phyloP scores from a whole-genome alignment of 2,329 filamentous ascomycete genomes.

The Remersonia thermophila region DNA sequence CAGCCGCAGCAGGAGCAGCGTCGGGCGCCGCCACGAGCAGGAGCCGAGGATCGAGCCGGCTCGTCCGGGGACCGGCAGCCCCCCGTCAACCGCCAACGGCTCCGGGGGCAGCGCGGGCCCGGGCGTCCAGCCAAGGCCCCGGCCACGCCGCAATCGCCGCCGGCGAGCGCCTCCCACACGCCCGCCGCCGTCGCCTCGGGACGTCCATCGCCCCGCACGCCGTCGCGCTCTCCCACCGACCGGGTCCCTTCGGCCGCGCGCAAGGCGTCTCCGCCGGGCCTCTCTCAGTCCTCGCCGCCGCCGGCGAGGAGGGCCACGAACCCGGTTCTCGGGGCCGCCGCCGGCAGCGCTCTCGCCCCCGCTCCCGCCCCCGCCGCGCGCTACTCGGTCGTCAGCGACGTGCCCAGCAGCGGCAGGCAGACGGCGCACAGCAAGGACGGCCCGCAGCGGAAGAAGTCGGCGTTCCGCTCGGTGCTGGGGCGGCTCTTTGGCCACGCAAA shows the following conservation, averaged over 20 bases:
- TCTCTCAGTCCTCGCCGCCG: conserved; percentile 1
- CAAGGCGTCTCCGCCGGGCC: conserved; percentile 9
- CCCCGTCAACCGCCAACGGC: conserved; percentile 2
- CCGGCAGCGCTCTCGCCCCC: conserved; percentile 39
- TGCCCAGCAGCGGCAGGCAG: conserved; percentile 25
- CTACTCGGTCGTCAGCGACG: conserved; percentile 35
- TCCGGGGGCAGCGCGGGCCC: conserved; percentile 8
- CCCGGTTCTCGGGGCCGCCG: conserved; percentile 24
- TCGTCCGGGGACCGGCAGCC: background rate
- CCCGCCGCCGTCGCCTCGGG: background rate
- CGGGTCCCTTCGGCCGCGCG: conserved; percentile 5
- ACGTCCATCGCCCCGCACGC: conserved; percentile 11
- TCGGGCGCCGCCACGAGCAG: background rate
- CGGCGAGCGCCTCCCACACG: conserved; percentile 7
- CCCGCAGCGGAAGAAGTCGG: conserved; percentile 45
- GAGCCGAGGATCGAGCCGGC: conserved; percentile 1
- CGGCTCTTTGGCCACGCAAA: conserved; percentile 47
- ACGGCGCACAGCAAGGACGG: conserved; percentile 22
- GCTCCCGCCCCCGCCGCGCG: conserved; percentile 27
- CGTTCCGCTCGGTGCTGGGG: conserved; percentile 41
- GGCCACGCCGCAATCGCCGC: conserved; percentile 14
- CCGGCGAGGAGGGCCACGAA: conserved; percentile 21
- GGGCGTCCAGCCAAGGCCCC: conserved; percentile 16
- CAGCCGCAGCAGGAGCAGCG: conserved; percentile 1
- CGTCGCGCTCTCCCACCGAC: conserved; percentile 12